Conservation (phyloP, 192 early-diverging fungal genomes). For the Haplosporangium gracile region DNA sequence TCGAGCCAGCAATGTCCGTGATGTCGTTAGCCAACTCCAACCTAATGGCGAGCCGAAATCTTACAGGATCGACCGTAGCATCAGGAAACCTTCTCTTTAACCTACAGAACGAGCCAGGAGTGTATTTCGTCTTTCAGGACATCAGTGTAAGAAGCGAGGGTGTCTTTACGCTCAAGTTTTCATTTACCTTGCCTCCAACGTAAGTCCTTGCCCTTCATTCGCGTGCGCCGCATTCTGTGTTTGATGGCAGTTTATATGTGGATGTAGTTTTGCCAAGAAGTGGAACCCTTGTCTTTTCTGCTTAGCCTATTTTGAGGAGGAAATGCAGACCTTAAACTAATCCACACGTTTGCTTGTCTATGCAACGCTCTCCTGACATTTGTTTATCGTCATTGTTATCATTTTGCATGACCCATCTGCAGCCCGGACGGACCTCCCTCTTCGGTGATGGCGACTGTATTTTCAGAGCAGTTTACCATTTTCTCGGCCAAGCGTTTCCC, state of each 20-base stretch:
- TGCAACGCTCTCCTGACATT: background rate
- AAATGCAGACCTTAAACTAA: background rate
- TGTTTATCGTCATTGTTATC: conserved; percentile 2
- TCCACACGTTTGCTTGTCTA: background rate
- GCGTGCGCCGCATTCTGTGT: conserved; percentile 4
- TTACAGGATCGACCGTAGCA: conserved; percentile 78
- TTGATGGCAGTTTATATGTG: background rate
- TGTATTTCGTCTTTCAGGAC: conserved; percentile 88
- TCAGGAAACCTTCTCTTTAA: conserved; percentile 78
- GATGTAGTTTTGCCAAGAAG: too few relatives aligned
- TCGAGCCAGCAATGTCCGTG: conserved; percentile 14
- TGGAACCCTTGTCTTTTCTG: background rate
- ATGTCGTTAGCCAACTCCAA: conserved; percentile 3
- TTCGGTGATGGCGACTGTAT: conserved; percentile 61
- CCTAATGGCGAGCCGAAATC: conserved; percentile 65
- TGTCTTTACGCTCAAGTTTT: conserved; percentile 75
- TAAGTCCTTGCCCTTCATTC: conserved; percentile 60
- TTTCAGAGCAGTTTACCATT: conserved; percentile 76
- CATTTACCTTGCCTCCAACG: conserved; percentile 72
- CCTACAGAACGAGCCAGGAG: conserved; percentile 71
- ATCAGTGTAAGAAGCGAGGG: conserved; percentile 84
- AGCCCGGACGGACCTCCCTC: conserved; percentile 27
- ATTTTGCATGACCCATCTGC: background rate
- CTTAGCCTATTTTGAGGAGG: conserved; percentile 11
- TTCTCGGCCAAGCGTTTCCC: conserved; percentile 85